Conservation (phyloP, 1,139 yeast genomes). For the Pichia sp. region DNA sequence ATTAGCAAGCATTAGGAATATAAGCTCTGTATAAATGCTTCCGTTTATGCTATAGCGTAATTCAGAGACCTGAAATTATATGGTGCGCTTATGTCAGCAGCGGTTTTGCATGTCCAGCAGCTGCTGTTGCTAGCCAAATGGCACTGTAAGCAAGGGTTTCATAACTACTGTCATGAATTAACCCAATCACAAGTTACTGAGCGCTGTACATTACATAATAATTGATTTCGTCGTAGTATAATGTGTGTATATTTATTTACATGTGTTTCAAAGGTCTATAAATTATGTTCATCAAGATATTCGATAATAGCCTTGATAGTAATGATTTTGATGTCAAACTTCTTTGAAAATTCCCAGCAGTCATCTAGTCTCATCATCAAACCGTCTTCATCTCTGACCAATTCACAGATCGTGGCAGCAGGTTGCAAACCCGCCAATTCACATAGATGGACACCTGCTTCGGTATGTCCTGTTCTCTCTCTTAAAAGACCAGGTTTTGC, state of each 20-base stretch:
- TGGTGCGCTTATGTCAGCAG: slow-evolving; percentile 10
- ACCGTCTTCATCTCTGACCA: slow-evolving; percentile 90
- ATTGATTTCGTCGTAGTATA: too few species aligned
- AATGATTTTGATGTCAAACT: slow-evolving; percentile 60
- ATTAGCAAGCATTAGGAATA: too few species aligned
- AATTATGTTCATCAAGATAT: slow-evolving; percentile 32
- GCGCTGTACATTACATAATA: too few species aligned
- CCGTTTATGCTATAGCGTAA: too few species aligned
- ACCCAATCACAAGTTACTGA: too few species aligned
- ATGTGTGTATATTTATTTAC: too few species aligned
- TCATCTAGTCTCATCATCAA: slow-evolving; percentile 92
- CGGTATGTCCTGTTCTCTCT: slow-evolving; percentile 93
- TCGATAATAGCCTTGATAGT: slow-evolving; percentile 72
- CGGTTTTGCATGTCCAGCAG: neutral
- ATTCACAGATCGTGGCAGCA: slow-evolving; percentile 89
- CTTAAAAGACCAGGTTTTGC: slow-evolving; percentile 83
- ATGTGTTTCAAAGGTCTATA: neutral
- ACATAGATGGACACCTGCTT: slow-evolving; percentile 90
- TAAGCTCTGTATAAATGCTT: too few species aligned
- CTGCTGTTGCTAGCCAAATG: neutral
- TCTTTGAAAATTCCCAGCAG: slow-evolving; percentile 61
- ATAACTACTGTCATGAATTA: too few species aligned
- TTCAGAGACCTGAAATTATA: neutral
- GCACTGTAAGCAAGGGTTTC: too few species aligned
- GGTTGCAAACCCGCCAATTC: slow-evolving; percentile 69